These are phyloP conservation scores for Leccinellum luteum DNA, from an alignment of 768 basidiomycete genomes.

Conservation along the genomic window DNA sequence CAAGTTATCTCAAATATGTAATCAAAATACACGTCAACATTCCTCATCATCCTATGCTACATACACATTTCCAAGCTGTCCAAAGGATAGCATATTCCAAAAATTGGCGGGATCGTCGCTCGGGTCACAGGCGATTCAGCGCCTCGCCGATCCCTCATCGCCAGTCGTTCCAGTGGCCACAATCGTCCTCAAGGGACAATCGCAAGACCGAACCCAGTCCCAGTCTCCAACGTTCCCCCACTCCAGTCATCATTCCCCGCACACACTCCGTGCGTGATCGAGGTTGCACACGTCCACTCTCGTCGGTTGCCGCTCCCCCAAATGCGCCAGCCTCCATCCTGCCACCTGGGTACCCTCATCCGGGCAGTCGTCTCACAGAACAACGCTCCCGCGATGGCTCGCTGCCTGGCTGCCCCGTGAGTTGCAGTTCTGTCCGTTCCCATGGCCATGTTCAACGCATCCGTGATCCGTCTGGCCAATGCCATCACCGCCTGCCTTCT, in stretches of 20 bases:
- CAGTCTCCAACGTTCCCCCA: conserved; percentile 52
- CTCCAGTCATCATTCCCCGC: conserved; percentile 23
- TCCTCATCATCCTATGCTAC: not conserved
- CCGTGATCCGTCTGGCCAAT: conserved; percentile 4
- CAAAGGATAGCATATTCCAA: conserved; percentile 26
- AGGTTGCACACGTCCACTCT: conserved; percentile 32
- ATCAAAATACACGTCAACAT: conserved; percentile 28
- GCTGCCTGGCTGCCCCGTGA: conserved; percentile 19
- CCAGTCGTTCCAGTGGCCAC: conserved; percentile 21
- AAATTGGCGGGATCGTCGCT: conserved; percentile 26
- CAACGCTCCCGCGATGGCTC: conserved; percentile 26
- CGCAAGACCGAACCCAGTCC: conserved; percentile 16
- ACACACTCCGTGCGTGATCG: conserved; percentile 23
- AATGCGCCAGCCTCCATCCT: conserved; percentile 21
- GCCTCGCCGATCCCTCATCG: conserved; percentile 28
- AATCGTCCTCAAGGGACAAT: conserved; percentile 11
- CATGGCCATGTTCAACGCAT: conserved; percentile 27
- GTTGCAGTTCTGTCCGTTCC: conserved; percentile 35
- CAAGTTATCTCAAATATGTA: conserved; percentile 4
- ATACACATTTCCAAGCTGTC: conserved; percentile 14
- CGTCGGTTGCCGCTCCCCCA: conserved; percentile 37
- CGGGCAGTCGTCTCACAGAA: not conserved
- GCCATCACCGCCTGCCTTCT: conserved; percentile 16
- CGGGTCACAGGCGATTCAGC: conserved; percentile 29
- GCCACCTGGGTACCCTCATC: conserved; percentile 25